Evolutionary conservation across 805 yeast species (phyloP), one percentile per base, ranked within the genome.

Genomic region (Cyberlindnera petersonii): DNA sequence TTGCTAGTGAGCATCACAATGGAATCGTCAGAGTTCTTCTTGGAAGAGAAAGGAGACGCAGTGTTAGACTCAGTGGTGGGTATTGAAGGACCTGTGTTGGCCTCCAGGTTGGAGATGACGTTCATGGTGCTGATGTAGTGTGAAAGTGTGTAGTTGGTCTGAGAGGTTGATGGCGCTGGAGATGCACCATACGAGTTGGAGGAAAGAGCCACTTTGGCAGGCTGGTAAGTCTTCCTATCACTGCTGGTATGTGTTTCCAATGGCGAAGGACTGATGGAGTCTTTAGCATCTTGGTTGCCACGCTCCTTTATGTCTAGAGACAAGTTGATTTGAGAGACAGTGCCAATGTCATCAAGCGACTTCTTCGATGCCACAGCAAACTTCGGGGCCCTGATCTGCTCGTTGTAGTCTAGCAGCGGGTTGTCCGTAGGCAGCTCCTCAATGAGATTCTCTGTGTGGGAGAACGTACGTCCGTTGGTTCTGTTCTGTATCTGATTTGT

Each of bases 311-410:
- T n/a, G n/a, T n/a, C n/a, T n/a, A n/a, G n/a, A n/a, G n/a, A n/a
- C n/a, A n/a, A n/a, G n/a, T n/a, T n/a, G n/a, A n/a, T n/a, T n/a
- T n/a, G n/a, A n/a, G n/a, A n/a, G n/a, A n/a, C n/a, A n/a, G n/a
- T 30, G 15, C 46, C 46, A 34, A 35, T 38, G 24, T 40, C 44
- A 10, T 46, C 50, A 11, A 49, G 26, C 11, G 44, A 44, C 27
- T 31, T 44, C 42, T 26, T 35, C 14, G 44, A 42, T 7, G 34
- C 46, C 13, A 36, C 29, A 9, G 15, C 48, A 37, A 56, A 48
- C 40, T 56, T 56, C 3, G 60, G 60, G 1, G 56, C 60, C 17
- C 60, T 40, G 18, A 56, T 56, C 37, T 55, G 59, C 29, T 53
- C 52, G 35, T 56, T 50, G 33, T 56, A 51, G 41, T 56, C 59